Evolutionary conservation across 306 rosid genomes (phyloP), one percentile per base, ranked within the genome.

Genomic region (Cucurbita argyrosperma): DNA sequence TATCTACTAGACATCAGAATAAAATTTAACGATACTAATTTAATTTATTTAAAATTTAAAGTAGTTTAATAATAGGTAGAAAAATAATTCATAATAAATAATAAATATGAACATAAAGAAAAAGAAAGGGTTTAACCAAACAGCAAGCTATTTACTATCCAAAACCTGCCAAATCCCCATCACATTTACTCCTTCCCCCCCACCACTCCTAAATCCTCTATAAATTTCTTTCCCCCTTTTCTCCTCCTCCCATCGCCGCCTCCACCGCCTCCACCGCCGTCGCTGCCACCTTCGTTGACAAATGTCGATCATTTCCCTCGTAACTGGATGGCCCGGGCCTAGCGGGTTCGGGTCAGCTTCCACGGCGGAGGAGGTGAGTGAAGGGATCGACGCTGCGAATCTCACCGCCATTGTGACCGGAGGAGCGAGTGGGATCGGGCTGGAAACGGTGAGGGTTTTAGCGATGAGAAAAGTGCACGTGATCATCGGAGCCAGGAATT

Each of bases 401-500:
- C 86, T 89, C 74, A 91, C 97, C 14, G 95, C 87, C 43, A 85
- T 94, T 78, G 85, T 94, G 70, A 91, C 83, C 90, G 98, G 98
- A 30, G 98, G 98, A 81, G 96, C 94, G 7, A 94, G 98, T 65
- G 98, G 98, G 51, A 94, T 94, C 64, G 98, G 98, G 0, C 77
- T 89, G 57, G 98, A 94, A 80, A 89, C 98, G 1, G 90, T 91
- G 6, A 80, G 96, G 61, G 90, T 90, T 0, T 67, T 94, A 74
- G 90, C 91, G 18, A 87, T 86, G 53, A 81, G 97, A 6, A 86
- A 85, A 70, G 96, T 74, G 0, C 94, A 83, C 46, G 91, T 94
- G 10, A 82, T 94, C 9, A 84, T 94, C 50, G 98, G 88, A 10
- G 92, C 89, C 1, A 89, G 98, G 69, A 90, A 90, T 83, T 62